Evolutionary conservation across 2,329 filamentous ascomycete species (phyloP).

Genomic region (Sclerotinia spermophila): DNA sequence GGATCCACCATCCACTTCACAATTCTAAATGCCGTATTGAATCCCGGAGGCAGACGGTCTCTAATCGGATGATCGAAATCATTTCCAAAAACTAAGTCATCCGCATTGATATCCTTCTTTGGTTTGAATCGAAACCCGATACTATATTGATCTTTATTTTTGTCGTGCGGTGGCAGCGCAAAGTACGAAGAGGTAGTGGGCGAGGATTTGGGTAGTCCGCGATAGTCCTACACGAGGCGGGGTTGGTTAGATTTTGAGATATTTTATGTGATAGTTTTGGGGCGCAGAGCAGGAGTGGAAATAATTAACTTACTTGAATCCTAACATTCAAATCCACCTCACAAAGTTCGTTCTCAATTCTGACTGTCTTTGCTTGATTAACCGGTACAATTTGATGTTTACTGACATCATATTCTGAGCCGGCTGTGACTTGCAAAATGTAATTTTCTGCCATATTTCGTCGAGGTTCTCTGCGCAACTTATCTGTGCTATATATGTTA

Average conservation of each 20-base stretch:
- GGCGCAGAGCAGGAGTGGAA: constrained; percentile 29
- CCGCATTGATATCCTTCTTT: constrained; percentile 42
- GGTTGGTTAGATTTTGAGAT: constrained; percentile 15
- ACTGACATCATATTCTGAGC: constrained; percentile 67
- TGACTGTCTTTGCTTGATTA: constrained; percentile 62
- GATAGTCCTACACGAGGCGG: constrained; percentile 43
- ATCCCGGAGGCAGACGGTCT: constrained; percentile 80
- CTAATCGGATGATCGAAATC: constrained; percentile 91
- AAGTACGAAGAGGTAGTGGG: constrained; percentile 77
- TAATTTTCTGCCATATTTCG: constrained; percentile 64
- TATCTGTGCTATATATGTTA: neutral
- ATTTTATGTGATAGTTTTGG: neutral
- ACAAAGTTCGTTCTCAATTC: constrained; percentile 60
- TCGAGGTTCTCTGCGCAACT: neutral
- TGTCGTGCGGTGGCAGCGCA: constrained; percentile 60
- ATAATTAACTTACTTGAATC: constrained; percentile 57
- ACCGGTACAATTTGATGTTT: constrained; percentile 72
- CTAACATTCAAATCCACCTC: constrained; percentile 70
- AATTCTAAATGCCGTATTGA: constrained; percentile 77
- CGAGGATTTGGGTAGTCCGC: constrained; percentile 67
- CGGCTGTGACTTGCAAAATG: constrained; percentile 76
- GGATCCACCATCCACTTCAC: constrained; percentile 92
- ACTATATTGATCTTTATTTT: constrained; percentile 74
- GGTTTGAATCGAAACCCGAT: constrained; percentile 76
- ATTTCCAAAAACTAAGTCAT: constrained; percentile 85